Conservation (phyloP, 371 early-diverging fungal genomes). For the Apophysomyces trapeziformis region DNA sequence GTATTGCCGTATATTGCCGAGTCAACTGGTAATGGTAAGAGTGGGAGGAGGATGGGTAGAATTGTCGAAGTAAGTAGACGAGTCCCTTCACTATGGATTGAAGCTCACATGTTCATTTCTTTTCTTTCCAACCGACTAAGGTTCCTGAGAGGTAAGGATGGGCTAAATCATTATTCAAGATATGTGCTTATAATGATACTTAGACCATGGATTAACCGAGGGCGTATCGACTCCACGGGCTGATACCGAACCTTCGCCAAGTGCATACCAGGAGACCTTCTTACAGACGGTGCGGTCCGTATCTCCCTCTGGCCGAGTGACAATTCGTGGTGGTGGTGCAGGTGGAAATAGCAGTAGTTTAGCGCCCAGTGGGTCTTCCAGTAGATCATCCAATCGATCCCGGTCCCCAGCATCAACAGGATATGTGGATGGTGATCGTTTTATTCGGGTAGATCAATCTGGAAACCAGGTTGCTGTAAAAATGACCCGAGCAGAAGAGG, state of each 20-base stretch:
- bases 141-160: neutral
- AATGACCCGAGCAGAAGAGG: slow-evolving; percentile 50
- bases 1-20: slow-evolving; percentile 12
- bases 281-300: slow-evolving; percentile 29
- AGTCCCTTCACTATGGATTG: no score
- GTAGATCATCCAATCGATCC: slow-evolving; percentile 36
- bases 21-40: slow-evolving; percentile 12
- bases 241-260: slow-evolving; percentile 13
- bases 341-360: slow-evolving; percentile 29
- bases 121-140: neutral
- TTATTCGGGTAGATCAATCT: slow-evolving; percentile 45
- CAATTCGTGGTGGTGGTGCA: slow-evolving; percentile 48
- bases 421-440: slow-evolving; percentile 47
- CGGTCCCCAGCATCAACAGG: slow-evolving; percentile 35
- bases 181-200: neutral
- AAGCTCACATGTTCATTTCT: slow-evolving; percentile 14
- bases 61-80: slow-evolving; percentile 54
- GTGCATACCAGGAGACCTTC: slow-evolving; percentile 21
- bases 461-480: slow-evolving; percentile 49
- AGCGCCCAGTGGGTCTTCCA: slow-evolving; percentile 37
- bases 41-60: slow-evolving; percentile 35
- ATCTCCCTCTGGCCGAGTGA: slow-evolving; percentile 47
- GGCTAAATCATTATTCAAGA: neutral
- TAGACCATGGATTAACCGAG: slow-evolving; percentile 25
- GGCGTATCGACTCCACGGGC: slow-evolving; percentile 24